Percentiles rank a stretch among this genome's conserved stretches.
phyloP scores from a whole-genome alignment of 345 rosid genomes.

The Salix arbutifolia region DNA sequence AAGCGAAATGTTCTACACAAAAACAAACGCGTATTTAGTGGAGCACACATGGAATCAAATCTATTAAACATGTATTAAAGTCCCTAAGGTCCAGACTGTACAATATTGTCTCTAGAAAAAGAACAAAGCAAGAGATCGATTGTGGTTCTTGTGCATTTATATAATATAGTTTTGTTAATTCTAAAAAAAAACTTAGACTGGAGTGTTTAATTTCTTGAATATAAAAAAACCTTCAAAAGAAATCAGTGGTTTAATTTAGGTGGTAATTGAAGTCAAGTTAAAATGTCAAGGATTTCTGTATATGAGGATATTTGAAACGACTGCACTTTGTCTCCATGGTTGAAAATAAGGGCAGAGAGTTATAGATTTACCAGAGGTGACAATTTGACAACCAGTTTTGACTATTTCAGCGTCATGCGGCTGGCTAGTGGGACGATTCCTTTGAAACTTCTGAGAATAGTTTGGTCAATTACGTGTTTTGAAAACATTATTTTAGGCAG shows the following conservation, averaged over 20 bases:
- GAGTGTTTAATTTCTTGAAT: too few species aligned
- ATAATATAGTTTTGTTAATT: too few species aligned
- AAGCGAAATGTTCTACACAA: not conserved
- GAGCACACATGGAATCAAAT: not conserved
- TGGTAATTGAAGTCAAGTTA: not conserved
- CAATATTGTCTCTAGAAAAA: not conserved
- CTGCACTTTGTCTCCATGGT: not conserved
- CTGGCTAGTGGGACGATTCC: not conserved
- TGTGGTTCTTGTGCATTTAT: not conserved
- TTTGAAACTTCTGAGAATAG: not conserved
- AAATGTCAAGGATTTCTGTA: not conserved
- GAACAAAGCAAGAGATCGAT: not conserved
- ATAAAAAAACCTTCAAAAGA: not conserved
- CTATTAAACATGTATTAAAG: not conserved
- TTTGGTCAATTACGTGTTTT: not conserved
- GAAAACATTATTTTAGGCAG: not conserved
- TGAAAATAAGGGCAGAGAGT: not conserved
- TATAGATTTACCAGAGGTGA: not conserved
- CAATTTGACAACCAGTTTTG: not conserved
- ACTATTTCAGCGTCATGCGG: not conserved
- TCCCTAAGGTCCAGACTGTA: not conserved
- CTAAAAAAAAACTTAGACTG: too few species aligned
- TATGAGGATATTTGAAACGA: not conserved
- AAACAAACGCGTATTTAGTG: not conserved
- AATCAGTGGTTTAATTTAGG: not conserved